Base-by-base conservation (phyloP, 2,329 filamentous ascomycete species). In the Aspergillus sp. region DNA sequence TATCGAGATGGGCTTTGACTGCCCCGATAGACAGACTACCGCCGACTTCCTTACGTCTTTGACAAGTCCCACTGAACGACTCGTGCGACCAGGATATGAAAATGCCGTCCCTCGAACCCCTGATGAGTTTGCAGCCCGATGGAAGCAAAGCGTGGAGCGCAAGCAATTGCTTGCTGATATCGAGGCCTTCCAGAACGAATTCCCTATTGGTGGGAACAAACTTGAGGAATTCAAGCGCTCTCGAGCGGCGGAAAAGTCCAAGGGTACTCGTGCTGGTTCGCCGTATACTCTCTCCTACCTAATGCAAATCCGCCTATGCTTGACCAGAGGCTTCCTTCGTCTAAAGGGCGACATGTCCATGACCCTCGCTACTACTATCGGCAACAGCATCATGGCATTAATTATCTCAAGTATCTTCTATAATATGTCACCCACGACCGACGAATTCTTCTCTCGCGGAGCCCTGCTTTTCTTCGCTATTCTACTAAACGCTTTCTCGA, bases 391-490 rank as follows among this genome's bases (percentile, higher is more conserved):
- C 64, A 88, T 93, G 84, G 81, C 88, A 46, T 79, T 96, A 52
- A 88, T 96, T 69, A 84, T 96, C 56, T 79, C 88, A 35, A 89
- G 87, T 62, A 86, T 96, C 58, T 96, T 93, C 75, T 93, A 84
- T 78, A 88, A 96, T 70, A 74, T 93, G 19, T 72, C 82, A n/a
- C 67, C 80, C 1, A 81, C 79, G 5, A 89, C 90, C 0, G 70
- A 74, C 37, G 90, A 87, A 66, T 95, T 96, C 79, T 95, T 87
- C 78, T 83, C 85, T 65, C 86, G 90, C 48, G 90, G 89, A 56
- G 86, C 89, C 37, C 80, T 95, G 14, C 77, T 96, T 48, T 96
- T 96, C 83, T 93, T 96, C 70, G 88, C 90, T 57, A 86, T 92
- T 68, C 79, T 96, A 56, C 85, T 95, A 79, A 96, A 93, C 73